Evolutionary conservation across 2,329 filamentous ascomycete genomes (phyloP).

Genomic region (Diaporthe ilicicola): DNA sequence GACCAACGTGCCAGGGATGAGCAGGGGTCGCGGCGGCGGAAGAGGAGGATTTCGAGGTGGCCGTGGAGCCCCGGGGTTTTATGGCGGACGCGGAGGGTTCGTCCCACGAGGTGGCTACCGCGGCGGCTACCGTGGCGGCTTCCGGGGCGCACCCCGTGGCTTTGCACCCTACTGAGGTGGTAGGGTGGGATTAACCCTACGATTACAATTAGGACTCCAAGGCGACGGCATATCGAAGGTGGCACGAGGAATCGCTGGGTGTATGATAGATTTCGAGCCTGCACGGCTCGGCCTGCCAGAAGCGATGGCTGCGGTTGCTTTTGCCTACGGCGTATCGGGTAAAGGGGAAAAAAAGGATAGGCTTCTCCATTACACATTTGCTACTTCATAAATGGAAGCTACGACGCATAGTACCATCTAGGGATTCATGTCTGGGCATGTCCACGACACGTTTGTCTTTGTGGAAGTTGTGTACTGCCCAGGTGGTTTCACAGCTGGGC

Average conservation of each 20-base stretch:
- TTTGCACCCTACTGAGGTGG: conserved; percentile 68
- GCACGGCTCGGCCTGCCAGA: conserved; percentile 19
- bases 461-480: neutral
- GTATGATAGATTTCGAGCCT: conserved; percentile 17
- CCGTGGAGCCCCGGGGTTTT: conserved; percentile 44
- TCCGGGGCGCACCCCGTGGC: conserved; percentile 62
- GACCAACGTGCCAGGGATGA: conserved; percentile 96
- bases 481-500: neutral
- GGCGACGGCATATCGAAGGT: neutral
- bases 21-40: conserved; percentile 77
- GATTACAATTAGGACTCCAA: neutral
- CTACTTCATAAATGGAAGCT: conserved; percentile 9
- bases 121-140: conserved; percentile 71
- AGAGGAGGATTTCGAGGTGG: conserved; percentile 62
- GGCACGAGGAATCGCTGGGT: conserved; percentile 1
- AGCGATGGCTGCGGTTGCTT: conserved; percentile 28
- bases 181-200: neutral
- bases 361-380: conserved; percentile 16
- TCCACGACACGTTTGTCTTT: neutral
- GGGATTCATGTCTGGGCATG: neutral
- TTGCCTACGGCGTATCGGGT: conserved; percentile 25
- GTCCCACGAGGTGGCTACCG: conserved; percentile 60
- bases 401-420: neutral
- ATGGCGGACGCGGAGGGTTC: conserved; percentile 62
- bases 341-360: conserved; percentile 27